Conservation (phyloP, 208 protist species). For the Trypanosoma cruzi region DNA sequence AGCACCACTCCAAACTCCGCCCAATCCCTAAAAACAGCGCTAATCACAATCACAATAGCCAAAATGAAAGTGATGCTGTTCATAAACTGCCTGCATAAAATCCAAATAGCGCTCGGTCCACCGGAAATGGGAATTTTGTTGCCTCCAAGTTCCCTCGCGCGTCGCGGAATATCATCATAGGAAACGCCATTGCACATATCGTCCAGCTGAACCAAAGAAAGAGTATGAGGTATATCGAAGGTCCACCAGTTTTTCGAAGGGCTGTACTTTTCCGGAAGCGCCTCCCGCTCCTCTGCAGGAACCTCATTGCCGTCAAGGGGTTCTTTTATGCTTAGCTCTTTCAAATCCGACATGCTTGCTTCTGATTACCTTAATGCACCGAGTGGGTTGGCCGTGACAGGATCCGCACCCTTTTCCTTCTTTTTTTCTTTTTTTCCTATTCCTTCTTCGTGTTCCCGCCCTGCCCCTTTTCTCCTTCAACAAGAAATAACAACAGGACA, state of each 20-base stretch:
- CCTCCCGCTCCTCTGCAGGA: conserved; percentile 31
- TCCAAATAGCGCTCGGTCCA: conserved; percentile 62
- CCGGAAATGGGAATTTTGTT: conserved; percentile 84
- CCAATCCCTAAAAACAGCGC: conserved; percentile 82
- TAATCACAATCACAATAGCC: conserved; percentile 81
- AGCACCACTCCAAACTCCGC: conserved; percentile 87
- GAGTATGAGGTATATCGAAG: conserved; percentile 62
- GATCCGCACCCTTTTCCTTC: not conserved
- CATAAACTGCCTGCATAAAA: conserved; percentile 77
- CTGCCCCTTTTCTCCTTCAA: not conserved
- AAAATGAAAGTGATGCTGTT: conserved; percentile 90
- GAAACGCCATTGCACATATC: conserved; percentile 53
- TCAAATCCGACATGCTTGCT: not conserved
- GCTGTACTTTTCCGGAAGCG: conserved; percentile 55
- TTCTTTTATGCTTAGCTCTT: conserved; percentile 5
- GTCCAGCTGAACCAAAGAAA: conserved; percentile 74
- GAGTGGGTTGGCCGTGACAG: not conserved
- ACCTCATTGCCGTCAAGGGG: not conserved
- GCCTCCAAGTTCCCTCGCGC: conserved; percentile 64
- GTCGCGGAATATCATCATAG: conserved; percentile 45
- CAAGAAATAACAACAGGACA: no score
- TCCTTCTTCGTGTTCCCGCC: not conserved
- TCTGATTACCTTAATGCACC: not conserved
- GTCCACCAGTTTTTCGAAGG: conserved; percentile 75
- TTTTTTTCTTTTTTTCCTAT: conserved; percentile 13